Conservation (phyloP, 1,284 basidiomycete species). For the Amylostereum areolatum region DNA sequence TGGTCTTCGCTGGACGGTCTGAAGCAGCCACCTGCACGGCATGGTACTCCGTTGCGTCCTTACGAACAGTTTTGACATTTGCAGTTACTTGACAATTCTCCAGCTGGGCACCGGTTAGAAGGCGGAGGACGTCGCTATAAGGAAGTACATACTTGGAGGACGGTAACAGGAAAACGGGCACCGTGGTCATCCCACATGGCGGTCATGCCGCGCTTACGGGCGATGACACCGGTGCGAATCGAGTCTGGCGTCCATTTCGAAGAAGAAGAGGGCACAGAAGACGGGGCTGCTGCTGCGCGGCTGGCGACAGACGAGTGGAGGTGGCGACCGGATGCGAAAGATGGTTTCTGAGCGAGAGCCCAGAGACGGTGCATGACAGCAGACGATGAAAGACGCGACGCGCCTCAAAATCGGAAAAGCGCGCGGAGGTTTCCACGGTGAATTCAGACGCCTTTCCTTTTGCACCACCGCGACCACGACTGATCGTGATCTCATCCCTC, state of each 20-base stretch:
- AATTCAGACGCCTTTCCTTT: neutral
- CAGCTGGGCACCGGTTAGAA: constrained; percentile 38
- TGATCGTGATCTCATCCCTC: constrained; percentile 1
- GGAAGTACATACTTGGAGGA: constrained; percentile 73
- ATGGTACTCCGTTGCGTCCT: constrained; percentile 70
- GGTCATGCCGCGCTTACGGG: constrained; percentile 95
- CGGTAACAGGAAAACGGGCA: constrained; percentile 83
- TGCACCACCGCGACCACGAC: neutral
- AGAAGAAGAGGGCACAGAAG: constrained; percentile 19
- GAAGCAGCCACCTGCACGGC: constrained; percentile 83
- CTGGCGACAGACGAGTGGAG: constrained; percentile 31
- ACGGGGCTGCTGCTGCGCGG: constrained; percentile 26
- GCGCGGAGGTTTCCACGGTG: neutral
- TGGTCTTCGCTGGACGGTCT: constrained; percentile 61
- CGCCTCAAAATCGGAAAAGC: neutral
- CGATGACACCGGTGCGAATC: constrained; percentile 90
- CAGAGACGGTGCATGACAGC: constrained; percentile 46
- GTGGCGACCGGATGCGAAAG: constrained; percentile 28
- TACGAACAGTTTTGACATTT: constrained; percentile 59
- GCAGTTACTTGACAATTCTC: constrained; percentile 84
- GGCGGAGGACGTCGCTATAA: neutral
- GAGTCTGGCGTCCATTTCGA: constrained; percentile 84
- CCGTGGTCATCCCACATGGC: constrained; percentile 91
- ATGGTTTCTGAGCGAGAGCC: constrained; percentile 33
- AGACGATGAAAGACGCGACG: constrained; percentile 4